Evolutionary conservation across 768 basidiomycete species (phyloP).

Genomic region (Suillus sp.): DNA sequence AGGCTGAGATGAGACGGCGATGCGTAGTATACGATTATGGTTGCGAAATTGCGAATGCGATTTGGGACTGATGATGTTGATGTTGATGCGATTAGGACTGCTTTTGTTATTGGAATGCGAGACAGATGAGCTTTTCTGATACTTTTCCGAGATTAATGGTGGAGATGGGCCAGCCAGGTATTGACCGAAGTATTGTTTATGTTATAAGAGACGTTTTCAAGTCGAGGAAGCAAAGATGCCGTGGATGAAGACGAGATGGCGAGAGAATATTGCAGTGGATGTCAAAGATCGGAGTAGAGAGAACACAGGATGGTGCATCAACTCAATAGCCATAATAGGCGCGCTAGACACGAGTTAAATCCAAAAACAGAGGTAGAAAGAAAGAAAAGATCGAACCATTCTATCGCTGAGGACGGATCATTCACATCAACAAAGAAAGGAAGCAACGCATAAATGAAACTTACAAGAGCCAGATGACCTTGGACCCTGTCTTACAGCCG

Average conservation of each 20-base stretch:
- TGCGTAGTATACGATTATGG: conserved; percentile 26
- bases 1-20: conserved; percentile 25
- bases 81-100: conserved; percentile 24
- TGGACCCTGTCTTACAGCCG: conserved; percentile 89
- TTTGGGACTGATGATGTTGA: conserved; percentile 24
- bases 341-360: conserved; percentile 42
- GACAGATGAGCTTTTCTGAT: conserved; percentile 9
- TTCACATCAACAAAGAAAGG: conserved; percentile 11
- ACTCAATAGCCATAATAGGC: conserved; percentile 64
- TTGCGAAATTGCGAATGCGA: conserved; percentile 25
- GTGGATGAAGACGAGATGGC: conserved; percentile 17
- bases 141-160: conserved; percentile 33
- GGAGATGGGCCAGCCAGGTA: conserved; percentile 29
- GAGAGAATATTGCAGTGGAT: conserved; percentile 27
- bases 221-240: conserved; percentile 17
- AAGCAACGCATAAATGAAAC: conserved; percentile 19
- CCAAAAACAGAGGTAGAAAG: conserved; percentile 7
- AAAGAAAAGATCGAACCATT: conserved; percentile 43
- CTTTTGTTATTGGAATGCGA: conserved; percentile 5
- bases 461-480: conserved; percentile 88
- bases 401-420: conserved; percentile 46
- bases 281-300: conserved; percentile 30
- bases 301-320: conserved; percentile 23
- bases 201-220: conserved; percentile 30
- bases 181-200: conserved; percentile 18